A percentile compares a stretch with the other conserved stretches of the same genome.
Evolutionary conservation across 345 rosid species (phyloP).

Genomic region (Hibiscus tridactylites): DNA sequence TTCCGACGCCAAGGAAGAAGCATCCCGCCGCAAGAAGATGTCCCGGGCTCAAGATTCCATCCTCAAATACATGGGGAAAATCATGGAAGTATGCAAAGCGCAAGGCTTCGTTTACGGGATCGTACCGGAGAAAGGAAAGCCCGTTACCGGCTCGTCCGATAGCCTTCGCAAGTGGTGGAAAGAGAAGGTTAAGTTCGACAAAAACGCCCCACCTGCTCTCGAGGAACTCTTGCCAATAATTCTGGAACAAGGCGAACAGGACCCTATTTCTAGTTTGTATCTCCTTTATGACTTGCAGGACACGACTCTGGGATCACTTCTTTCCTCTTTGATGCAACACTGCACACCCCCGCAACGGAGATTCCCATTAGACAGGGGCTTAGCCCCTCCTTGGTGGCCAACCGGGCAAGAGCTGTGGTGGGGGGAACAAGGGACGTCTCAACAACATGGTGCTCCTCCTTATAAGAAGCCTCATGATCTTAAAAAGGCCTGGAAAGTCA

Average conservation of each 20-base stretch:
- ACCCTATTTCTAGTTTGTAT: conserved; percentile 28
- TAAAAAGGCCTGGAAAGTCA: conserved; percentile 68
- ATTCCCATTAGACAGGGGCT: conserved; percentile 50
- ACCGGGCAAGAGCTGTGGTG: conserved; percentile 51
- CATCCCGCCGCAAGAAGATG: conserved; percentile 46
- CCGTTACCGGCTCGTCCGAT: conserved; percentile 61
- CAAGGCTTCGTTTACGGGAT: conserved; percentile 69
- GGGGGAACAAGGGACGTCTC: conserved; percentile 43
- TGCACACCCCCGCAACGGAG: conserved; percentile 56
- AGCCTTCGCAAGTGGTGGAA: conserved; percentile 70
- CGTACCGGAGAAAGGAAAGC: conserved; percentile 62
- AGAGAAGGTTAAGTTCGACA: conserved; percentile 46
- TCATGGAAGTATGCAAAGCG: conserved; percentile 62
- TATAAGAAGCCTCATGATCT: conserved; percentile 63
- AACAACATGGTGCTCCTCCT: conserved; percentile 52
- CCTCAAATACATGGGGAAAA: conserved; percentile 66
- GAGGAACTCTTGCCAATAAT: conserved; percentile 26
- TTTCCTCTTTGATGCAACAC: conserved; percentile 63
- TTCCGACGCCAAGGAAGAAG: conserved; percentile 14
- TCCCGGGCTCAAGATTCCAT: conserved; percentile 57
- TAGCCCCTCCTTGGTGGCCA: conserved; percentile 81
- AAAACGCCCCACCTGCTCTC: conserved; percentile 36
- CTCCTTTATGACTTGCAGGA: conserved; percentile 56
- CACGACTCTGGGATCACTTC: conserved; percentile 55
- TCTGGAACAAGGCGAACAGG: conserved; percentile 12